These are phyloP conservation scores for Arachnopeziza araneosa DNA, from an alignment of 2,329 filamentous ascomycete genomes.

Conservation along the genomic window DNA sequence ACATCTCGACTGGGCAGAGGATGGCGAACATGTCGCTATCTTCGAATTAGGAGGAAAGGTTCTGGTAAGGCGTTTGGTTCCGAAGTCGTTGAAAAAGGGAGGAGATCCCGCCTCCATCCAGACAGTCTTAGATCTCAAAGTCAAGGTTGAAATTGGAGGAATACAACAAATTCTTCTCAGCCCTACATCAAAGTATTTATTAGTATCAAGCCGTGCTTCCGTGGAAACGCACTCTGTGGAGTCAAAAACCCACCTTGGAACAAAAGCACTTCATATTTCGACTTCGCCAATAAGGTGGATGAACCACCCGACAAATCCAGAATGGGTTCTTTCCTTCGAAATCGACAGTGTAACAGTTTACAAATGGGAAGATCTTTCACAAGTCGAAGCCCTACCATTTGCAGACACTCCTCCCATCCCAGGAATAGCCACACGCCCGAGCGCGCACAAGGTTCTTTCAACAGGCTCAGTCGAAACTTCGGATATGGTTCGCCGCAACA, in stretches of 20 bases:
- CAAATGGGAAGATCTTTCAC: neutral
- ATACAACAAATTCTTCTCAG: neutral
- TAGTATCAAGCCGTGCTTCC: neutral
- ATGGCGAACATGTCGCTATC: neutral
- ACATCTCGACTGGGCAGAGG: conserved; percentile 1
- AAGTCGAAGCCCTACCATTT: neutral
- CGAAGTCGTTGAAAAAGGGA: neutral
- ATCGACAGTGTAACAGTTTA: neutral
- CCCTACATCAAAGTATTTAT: neutral
- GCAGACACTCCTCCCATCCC: neutral
- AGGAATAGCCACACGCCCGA: neutral
- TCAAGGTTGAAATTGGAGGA: neutral
- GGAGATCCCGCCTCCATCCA: neutral
- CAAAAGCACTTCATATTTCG: neutral
- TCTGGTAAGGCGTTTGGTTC: neutral
- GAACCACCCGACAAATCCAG: neutral
- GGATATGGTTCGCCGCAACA: neutral
- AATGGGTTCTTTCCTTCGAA: neutral
- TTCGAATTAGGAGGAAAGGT: conserved; percentile 1
- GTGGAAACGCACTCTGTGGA: neutral
- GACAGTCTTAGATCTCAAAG: neutral
- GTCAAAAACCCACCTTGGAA: neutral
- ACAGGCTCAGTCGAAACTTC: neutral
- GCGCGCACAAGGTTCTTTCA: neutral
- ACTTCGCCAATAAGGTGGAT: neutral